A percentile compares a stretch with the other conserved stretches of the same genome.
Conservation (phyloP, 768 basidiomycete genomes). For the Tricholoma flavovirens region DNA sequence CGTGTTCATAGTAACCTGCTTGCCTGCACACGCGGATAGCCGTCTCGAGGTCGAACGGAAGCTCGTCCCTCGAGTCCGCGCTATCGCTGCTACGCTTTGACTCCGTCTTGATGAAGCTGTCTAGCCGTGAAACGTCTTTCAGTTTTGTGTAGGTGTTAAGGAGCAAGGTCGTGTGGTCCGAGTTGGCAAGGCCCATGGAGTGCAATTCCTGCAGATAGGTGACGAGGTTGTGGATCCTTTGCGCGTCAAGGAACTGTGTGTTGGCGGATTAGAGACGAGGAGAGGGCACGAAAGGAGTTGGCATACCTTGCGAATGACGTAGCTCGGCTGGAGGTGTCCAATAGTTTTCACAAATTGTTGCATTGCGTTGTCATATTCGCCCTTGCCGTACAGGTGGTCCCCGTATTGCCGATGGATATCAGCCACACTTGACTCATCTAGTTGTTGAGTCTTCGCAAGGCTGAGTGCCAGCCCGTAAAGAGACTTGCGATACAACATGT, state of each 20-base stretch:
- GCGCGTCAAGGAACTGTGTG: conserved; percentile 92
- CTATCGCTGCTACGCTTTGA: conserved; percentile 47
- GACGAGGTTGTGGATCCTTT: conserved; percentile 91
- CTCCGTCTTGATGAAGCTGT: conserved; percentile 89
- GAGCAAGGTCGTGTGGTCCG: conserved; percentile 94
- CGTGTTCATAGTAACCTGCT: conserved; percentile 94
- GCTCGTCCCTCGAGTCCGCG: conserved; percentile 58
- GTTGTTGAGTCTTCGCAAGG: conserved; percentile 72
- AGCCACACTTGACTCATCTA: conserved; percentile 70
- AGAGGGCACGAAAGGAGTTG: not conserved
- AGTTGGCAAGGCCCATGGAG: conserved; percentile 81
- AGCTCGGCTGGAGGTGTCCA: conserved; percentile 85
- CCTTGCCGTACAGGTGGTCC: conserved; percentile 85
- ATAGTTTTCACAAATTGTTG: conserved; percentile 88
- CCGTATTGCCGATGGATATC: conserved; percentile 90
- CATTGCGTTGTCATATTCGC: conserved; percentile 92
- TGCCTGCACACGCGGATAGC: conserved; percentile 96
- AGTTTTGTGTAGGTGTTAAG: conserved; percentile 98
- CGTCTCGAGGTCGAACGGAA: conserved; percentile 96
- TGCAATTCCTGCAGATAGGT: conserved; percentile 96
- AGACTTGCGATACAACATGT: conserved; percentile 76
- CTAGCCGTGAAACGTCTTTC: conserved; percentile 82
- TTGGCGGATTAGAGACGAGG: not conserved
- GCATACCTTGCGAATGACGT: conserved; percentile 90
- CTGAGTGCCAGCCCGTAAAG: conserved; percentile 77